These are phyloP conservation scores for Lachancea quebecensis DNA, from an alignment of 805 yeast species.

Conservation along the genomic window DNA sequence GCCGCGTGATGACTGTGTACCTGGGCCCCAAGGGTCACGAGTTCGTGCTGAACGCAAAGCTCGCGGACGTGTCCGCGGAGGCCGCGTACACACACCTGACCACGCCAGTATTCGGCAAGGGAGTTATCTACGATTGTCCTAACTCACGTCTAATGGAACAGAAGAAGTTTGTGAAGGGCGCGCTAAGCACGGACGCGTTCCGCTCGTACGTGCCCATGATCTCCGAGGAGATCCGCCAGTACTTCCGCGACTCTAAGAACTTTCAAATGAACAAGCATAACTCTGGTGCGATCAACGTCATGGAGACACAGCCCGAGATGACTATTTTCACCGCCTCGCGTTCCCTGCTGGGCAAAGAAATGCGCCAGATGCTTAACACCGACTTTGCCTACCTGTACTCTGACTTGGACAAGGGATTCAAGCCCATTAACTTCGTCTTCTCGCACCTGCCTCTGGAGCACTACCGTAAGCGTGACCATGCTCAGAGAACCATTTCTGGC, in stretches of 20 bases:
- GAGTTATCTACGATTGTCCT: slow-evolving; percentile 96
- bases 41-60: slow-evolving; percentile 84
- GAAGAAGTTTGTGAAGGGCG: slow-evolving; percentile 90
- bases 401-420: slow-evolving; percentile 94
- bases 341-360: slow-evolving; percentile 83
- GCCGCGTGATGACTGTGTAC: slow-evolving; percentile 90
- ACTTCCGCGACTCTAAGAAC: slow-evolving; percentile 47
- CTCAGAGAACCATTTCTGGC: slow-evolving; percentile 71
- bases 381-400: slow-evolving; percentile 79
- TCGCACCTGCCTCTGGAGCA: slow-evolving; percentile 86
- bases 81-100: slow-evolving; percentile 93
- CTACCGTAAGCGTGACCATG: slow-evolving; percentile 77
- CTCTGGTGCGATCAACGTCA: slow-evolving; percentile 55
- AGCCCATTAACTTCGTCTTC: slow-evolving; percentile 92
- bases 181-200: slow-evolving; percentile 81
- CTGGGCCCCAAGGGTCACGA: slow-evolving; percentile 98
- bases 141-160: slow-evolving; percentile 94
- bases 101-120: slow-evolving; percentile 98
- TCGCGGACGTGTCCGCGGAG: slow-evolving; percentile 88
- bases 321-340: slow-evolving; percentile 95
- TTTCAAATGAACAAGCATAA: slow-evolving; percentile 38
- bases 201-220: slow-evolving; percentile 81
- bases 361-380: slow-evolving; percentile 74
- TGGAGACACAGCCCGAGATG: slow-evolving; percentile 86
- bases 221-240: slow-evolving; percentile 64